phyloP scores from a whole-genome alignment of 2,329 filamentous ascomycete species.

The Lasiodiplodia theobromae region DNA sequence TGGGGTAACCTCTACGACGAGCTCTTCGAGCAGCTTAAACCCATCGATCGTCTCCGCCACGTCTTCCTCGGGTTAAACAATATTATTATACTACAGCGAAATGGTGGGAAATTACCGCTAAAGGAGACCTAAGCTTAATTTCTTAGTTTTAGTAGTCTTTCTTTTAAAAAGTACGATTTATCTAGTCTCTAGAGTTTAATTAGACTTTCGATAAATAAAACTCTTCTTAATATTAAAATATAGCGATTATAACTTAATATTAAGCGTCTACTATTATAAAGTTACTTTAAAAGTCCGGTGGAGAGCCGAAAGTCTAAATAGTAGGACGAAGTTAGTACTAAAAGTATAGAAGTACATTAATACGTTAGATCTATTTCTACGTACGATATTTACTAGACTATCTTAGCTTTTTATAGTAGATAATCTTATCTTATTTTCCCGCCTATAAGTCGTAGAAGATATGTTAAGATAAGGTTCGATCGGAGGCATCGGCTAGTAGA shows the following conservation, averaged over 20 bases:
- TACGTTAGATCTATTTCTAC: background rate
- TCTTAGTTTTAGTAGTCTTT: background rate
- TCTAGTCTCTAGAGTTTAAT: too few species aligned
- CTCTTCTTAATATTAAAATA: too few species aligned
- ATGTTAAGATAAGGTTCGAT: slow-evolving; percentile 1
- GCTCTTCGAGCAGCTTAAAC: background rate
- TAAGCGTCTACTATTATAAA: too few species aligned
- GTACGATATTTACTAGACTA: background rate
- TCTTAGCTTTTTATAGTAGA: background rate
- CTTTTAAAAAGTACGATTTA: too few species aligned
- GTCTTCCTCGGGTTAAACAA: slow-evolving; percentile 13
- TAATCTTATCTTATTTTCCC: background rate
- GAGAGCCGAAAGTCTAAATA: slow-evolving; percentile 15
- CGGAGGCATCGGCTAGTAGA: background rate
- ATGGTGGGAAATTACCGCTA: background rate
- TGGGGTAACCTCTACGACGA: background rate
- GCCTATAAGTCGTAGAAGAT: background rate
- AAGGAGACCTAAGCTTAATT: background rate
- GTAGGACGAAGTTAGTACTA: background rate
- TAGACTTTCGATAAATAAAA: too few species aligned
- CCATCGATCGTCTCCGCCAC: background rate
- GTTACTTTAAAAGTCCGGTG: slow-evolving; percentile 1
- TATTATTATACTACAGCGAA: background rate
- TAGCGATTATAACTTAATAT: too few species aligned
- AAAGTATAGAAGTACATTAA: background rate